phyloP scores from a whole-genome alignment of 352 stramenopile genomes.

The Phytophthora hybrid region DNA sequence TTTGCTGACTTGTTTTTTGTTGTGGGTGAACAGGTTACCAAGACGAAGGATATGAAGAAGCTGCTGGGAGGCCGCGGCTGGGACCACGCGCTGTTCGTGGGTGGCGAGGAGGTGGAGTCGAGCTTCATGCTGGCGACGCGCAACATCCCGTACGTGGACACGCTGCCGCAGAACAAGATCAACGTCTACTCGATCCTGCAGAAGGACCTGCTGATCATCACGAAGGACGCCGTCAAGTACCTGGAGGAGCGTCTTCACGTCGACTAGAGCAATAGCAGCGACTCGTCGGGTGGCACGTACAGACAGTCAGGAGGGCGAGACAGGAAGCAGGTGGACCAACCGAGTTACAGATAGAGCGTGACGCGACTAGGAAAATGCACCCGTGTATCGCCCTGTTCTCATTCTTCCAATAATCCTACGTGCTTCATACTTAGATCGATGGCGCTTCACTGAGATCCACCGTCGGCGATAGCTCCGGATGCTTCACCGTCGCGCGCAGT shows the following conservation, averaged over 20 bases:
- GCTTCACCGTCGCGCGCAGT: conserved; percentile 65
- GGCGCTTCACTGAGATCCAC: conserved; percentile 61
- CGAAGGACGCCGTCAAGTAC: conserved; percentile 89
- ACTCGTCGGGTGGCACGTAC: conserved; percentile 16
- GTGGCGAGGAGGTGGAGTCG: conserved; percentile 72
- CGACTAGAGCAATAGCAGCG: conserved; percentile 56
- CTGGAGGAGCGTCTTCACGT: conserved; percentile 87
- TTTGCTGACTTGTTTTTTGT: neutral
- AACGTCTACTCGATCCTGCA: conserved; percentile 93
- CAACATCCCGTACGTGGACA: conserved; percentile 89
- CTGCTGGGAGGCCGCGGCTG: conserved; percentile 78
- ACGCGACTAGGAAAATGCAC: conserved; percentile 21
- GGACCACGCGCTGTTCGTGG: conserved; percentile 90
- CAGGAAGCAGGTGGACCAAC: conserved; percentile 16
- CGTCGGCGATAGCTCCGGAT: conserved; percentile 47
- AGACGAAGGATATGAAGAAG: conserved; percentile 91
- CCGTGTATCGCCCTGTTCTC: conserved; percentile 21
- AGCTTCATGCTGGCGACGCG: conserved; percentile 86
- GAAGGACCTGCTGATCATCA: conserved; percentile 89
- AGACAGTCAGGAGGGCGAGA: conserved; percentile 24
- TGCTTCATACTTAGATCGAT: conserved; percentile 53
- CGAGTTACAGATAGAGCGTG: conserved; percentile 38
- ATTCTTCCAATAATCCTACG: conserved; percentile 4
- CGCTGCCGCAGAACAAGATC: conserved; percentile 88
- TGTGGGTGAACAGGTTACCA: conserved; percentile 56